Percentiles rank a stretch among this genome's conserved stretches.
phyloP scores from a whole-genome alignment of 208 protist genomes.

The Leishmania major region DNA sequence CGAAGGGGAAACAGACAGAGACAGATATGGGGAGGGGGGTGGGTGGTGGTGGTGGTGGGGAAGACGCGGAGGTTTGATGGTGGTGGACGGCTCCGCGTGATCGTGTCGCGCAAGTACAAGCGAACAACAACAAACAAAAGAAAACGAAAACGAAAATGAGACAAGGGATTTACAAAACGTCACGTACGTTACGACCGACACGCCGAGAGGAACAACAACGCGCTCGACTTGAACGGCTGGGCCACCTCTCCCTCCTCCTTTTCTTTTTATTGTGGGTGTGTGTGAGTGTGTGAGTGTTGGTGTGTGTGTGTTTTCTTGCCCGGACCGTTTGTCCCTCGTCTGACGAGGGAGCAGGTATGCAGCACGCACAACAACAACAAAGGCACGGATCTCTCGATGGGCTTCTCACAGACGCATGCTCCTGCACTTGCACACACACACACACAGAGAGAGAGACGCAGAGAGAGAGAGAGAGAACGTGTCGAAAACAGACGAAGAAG shows the following conservation, averaged over 20 bases:
- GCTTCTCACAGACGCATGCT: background rate
- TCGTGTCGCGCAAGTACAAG: background rate
- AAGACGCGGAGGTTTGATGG: background rate
- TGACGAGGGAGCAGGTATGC: background rate
- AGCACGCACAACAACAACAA: background rate
- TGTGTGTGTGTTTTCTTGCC: no score
- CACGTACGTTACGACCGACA: background rate
- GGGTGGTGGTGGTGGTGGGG: no score
- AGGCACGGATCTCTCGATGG: background rate
- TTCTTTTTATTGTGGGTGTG: no score
- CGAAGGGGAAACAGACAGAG: background rate
- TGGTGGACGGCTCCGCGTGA: background rate
- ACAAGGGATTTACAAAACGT: background rate
- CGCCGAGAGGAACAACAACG: background rate
- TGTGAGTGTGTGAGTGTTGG: no score
- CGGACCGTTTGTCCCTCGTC: background rate
- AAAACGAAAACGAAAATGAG: background rate
- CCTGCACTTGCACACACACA: background rate
- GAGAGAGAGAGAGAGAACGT: background rate
- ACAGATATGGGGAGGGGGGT: background rate
- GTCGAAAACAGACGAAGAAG: constrained; percentile 1
- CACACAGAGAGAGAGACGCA: background rate
- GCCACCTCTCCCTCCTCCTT: no score
- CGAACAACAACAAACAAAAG: background rate
- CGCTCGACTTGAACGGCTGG: background rate